phyloP scores from a whole-genome alignment of 331 rosid genomes.

The Prunus yedoensis region DNA sequence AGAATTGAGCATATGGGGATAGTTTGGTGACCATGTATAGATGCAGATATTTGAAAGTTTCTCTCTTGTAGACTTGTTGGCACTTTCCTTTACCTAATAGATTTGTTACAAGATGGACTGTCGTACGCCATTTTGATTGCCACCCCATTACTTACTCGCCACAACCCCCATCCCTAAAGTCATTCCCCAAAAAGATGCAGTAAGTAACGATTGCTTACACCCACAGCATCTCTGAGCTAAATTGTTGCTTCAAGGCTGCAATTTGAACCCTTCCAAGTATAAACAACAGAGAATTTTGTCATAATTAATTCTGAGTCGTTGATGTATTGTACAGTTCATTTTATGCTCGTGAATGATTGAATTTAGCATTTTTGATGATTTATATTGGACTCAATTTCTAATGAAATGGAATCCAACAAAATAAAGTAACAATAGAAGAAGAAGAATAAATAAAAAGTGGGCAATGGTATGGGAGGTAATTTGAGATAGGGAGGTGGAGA shows the following conservation, averaged over 20 bases:
- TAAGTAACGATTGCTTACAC: neutral
- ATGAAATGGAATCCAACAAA: neutral
- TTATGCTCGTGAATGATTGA: no score
- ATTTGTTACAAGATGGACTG: conserved; percentile 16
- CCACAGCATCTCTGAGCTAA: neutral
- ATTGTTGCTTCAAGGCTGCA: neutral
- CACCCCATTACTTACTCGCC: neutral
- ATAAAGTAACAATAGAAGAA: neutral
- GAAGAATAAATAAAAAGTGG: neutral
- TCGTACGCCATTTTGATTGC: conserved; percentile 8
- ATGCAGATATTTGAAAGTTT: neutral
- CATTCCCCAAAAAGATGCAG: conserved; percentile 10
- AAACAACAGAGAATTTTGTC: no score
- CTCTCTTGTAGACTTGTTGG: neutral
- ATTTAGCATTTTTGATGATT: no score
- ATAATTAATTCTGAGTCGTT: no score
- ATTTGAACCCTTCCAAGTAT: no score
- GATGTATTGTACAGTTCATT: no score
- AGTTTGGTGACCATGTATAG: neutral
- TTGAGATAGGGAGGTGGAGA: conserved; percentile 16
- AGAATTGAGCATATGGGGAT: neutral
- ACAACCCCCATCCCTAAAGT: conserved; percentile 5
- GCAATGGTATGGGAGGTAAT: conserved; percentile 15
- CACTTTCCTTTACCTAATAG: conserved; percentile 31
- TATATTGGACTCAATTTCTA: no score